Evolutionary conservation across 345 rosid species (phyloP), one percentile per base, ranked within the genome.

Genomic region (Melastoma malabathricum): DNA sequence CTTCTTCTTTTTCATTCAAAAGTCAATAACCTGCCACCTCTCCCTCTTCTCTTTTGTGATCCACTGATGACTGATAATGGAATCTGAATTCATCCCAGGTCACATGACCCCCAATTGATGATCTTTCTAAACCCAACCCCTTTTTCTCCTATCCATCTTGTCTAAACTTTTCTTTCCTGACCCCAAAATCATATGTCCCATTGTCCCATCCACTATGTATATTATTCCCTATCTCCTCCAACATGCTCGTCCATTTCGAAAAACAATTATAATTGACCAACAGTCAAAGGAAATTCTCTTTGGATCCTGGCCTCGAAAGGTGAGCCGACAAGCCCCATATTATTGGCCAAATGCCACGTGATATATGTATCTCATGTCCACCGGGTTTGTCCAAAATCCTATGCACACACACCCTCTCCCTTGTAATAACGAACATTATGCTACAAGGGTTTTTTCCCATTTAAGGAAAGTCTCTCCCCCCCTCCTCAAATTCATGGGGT

Each of bases 271-370:
- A 34, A 5, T 44, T 52, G 25, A 62, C 52, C 43, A 52, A 59
- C 67, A 22, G 49, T 50, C 59, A 68, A 52, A 51, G 25, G 4
- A 52, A 50, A 16, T 45, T 46, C 51, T 54, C 67, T 60, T 62
- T 52, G 50, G 61, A 72, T 73, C 62, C 47, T 27, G 54, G 43
- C 76, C 72, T 62, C 48, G 61, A 54, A 71, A 75, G 67, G 79
- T 67, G 74, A 67, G 43, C 78, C 79, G 88, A 75, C 81, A 73
- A 68, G 63, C 71, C 71, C 77, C 79, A 71, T 77, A 75, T 51
- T 59, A 60, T 61, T 38, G 60, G 59, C 57, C 58, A 39, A 59
- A 44, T 58, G 57, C 64, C 73, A 64, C 66, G 72, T 74, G 86
- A 60, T 70, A 4, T 4, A 2, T 70, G 25, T 4, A 2, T 22